Base-by-base conservation (phyloP, 306 rosid genomes). In the Trifolium pratense region DNA sequence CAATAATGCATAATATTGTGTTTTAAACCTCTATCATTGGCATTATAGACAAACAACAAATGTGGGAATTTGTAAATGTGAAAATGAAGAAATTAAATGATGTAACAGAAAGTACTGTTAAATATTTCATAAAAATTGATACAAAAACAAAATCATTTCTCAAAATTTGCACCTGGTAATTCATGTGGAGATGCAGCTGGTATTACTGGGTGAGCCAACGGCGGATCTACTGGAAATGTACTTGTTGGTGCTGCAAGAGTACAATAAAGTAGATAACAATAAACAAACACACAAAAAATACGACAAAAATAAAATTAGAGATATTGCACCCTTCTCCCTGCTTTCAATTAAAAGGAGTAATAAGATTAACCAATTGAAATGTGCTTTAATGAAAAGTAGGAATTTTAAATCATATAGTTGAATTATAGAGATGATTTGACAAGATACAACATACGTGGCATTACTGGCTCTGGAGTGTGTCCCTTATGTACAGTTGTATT, bases 141-240 rank as follows among this genome's bases (percentile, higher is more conserved):
- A 40, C 59, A 18, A 51, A 46, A 73, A 67, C 25, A 56, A 51
- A 67, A 20, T 62, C 40, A 16, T 43, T 31, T 49, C 18, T 39
- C 14, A 37, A 67, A 80, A 56, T 69, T 7, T 68, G 62, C 81
- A 88, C 96, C 93, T 72, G 85, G 84, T 73, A 79, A 68, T 49
- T 77, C 71, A 17, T 78, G 43, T 12, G 96, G 92, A 69, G 92
- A 32, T 31, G 56, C 43, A 65, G 67, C 82, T 4, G 87, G 92
- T 76, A 68, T 81, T 65, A 71, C 63, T 10, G 90, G 88, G 46
- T 57, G 86, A 69, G 66, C 67, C 25, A 64, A 57, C 0, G 90
- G 88, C 26, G 87, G 83, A 77, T 75, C 80, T 68, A 64, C 71
- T 16, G 90, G 90, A 71, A 77, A 53, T 85, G 80, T 59, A 57